Percentiles rank a stretch among this genome's conserved stretches.
Conservation (phyloP, 257 asterid species). For the Anisodus acutangulus region DNA sequence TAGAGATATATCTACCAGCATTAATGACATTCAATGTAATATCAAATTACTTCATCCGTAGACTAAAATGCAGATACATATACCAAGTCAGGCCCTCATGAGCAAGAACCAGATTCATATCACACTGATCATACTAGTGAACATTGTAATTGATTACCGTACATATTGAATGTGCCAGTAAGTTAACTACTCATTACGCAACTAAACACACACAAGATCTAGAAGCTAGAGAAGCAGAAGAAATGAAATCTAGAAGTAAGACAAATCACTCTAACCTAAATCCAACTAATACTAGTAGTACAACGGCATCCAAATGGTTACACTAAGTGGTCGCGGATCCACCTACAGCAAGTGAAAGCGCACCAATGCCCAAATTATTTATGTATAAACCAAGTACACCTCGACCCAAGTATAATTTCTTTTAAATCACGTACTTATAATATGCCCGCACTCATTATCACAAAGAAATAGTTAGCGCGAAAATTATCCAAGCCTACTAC, state of each 20-base stretch:
- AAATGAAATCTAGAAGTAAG: background rate
- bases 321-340: background rate
- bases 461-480: background rate
- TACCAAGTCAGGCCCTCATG: background rate
- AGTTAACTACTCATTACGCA: background rate
- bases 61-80: background rate
- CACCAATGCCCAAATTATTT: background rate
- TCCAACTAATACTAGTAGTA: slow-evolving; percentile 14
- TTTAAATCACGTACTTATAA: background rate
- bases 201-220: background rate
- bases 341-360: background rate
- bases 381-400: background rate
- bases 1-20: background rate
- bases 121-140: background rate
- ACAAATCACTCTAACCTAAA: background rate
- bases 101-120: background rate
- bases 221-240: slow-evolving; percentile 5
- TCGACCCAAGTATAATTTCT: background rate
- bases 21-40: background rate
- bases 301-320: background rate
- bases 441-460: background rate
- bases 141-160: background rate
- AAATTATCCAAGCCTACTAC: background rate
- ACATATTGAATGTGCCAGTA: background rate
- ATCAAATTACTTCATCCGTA: background rate